Evolutionary conservation across 495 filamentous ascomycete species (phyloP), one percentile per base, ranked within the genome.

Genomic region (Trichoderma asperelloides): DNA sequence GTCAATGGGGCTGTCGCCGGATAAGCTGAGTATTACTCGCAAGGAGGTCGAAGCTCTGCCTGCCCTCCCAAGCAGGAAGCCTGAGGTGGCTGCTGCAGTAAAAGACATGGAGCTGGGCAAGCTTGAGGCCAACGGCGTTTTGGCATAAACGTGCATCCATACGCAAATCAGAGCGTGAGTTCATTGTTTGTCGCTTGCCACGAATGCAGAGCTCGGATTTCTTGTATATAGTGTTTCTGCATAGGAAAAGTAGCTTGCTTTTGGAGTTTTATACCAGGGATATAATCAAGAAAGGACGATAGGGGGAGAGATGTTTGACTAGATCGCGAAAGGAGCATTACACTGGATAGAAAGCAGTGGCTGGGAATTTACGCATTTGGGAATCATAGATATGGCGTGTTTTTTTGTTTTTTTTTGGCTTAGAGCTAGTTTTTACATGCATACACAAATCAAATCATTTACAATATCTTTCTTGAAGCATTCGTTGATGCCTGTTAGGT

Each of bases 1-100:
- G 6, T 87, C 84, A 55, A 92, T 92, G 89, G 89, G 89, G 23
- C 78, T 92, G 67, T 83, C 89, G 23, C 83, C 84, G 78, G 82
- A 78, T 63, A 84, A 89, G 71, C 75, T 86, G 66, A 74, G 74
- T 11, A 74, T 91, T 66, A 85, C 82, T 18, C 81, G 90, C 67
- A 78, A 81, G 69, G 86, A 91, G 51, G 89, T 92, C 33, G 45
- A 62, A n/a, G 62, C 62, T 5, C 33, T 39, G 15, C 40, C 62
- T 39, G 33, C 21, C 18, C n/a, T 39, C 30, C 8, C 21, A n/a
- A 63, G 60, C 62, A 11, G 33, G 15, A 43, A 23, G 18, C 28
- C 62, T 23, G 33, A 21, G n/a, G 33, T 64, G 8, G 33, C 62
- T n/a, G 25, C 28, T 41, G 33, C 62, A 11, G 30, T 21, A 16